phyloP scores from a whole-genome alignment of 805 yeast genomes.

The Ogataea pignaliae region DNA sequence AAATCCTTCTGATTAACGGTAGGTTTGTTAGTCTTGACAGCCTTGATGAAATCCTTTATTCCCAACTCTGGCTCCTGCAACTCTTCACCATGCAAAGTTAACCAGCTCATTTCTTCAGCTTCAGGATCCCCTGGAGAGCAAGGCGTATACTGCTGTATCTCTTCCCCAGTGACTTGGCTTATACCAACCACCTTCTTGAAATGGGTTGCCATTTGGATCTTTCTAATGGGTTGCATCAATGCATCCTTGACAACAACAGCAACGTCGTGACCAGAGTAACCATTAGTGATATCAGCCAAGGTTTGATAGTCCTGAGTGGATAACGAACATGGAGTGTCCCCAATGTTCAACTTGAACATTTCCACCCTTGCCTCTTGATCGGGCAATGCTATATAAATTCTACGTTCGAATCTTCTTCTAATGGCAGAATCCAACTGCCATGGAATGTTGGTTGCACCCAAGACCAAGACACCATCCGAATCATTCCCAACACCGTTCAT shows the following conservation, averaged over 20 bases:
- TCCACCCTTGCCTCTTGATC: slow-evolving; percentile 87
- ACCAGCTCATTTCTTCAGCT: slow-evolving; percentile 90
- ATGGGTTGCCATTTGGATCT: slow-evolving; percentile 94
- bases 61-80: slow-evolving; percentile 85
- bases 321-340: slow-evolving; percentile 80
- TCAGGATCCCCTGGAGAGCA: slow-evolving; percentile 95
- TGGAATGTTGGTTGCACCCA: slow-evolving; percentile 98
- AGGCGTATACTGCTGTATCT: slow-evolving; percentile 61
- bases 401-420: slow-evolving; percentile 90
- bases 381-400: slow-evolving; percentile 93
- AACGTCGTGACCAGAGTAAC: slow-evolving; percentile 96
- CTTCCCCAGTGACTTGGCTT: slow-evolving; percentile 32
- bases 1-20: slow-evolving; percentile 88
- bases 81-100: slow-evolving; percentile 85
- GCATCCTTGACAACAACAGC: slow-evolving; percentile 97
- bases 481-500: slow-evolving; percentile 99
- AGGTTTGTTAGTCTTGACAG: slow-evolving; percentile 87
- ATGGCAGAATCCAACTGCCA: slow-evolving; percentile 99
- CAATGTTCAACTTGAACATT: slow-evolving; percentile 93
- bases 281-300: slow-evolving; percentile 91
- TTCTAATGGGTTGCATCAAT: slow-evolving; percentile 94
- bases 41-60: slow-evolving; percentile 88
- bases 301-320: slow-evolving; percentile 67
- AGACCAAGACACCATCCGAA: slow-evolving; percentile 82
- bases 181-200: slow-evolving; percentile 59